Conservation (phyloP, 352 stramenopile genomes). For the Globisporangium parvum region DNA sequence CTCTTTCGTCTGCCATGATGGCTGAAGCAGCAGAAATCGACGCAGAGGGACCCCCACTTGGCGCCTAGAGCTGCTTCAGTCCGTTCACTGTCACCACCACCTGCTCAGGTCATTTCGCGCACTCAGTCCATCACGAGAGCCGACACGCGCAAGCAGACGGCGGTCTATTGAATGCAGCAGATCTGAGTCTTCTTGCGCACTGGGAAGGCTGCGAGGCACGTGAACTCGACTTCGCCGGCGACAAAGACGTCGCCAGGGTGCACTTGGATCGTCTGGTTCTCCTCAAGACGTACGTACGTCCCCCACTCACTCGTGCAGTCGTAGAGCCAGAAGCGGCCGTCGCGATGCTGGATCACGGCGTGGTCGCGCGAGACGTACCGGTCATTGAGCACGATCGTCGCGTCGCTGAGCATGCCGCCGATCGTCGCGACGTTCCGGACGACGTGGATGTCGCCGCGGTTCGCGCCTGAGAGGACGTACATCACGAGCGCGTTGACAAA, state of each 20-base stretch:
- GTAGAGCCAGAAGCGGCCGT: slow-evolving; percentile 67
- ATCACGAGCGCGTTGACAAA: slow-evolving; percentile 55
- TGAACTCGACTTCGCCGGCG: slow-evolving; percentile 72
- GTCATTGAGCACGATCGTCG: slow-evolving; percentile 70
- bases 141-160: background rate
- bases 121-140: no score
- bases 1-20: slow-evolving; percentile 6
- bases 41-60: background rate
- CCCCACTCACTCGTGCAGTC: slow-evolving; percentile 63
- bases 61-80: background rate
- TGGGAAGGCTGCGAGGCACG: slow-evolving; percentile 53
- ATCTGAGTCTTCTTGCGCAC: slow-evolving; percentile 48
- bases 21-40: background rate
- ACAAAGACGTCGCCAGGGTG: slow-evolving; percentile 65
- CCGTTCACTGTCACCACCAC: no score
- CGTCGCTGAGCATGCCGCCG: slow-evolving; percentile 41
- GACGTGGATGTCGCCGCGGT: slow-evolving; percentile 73
- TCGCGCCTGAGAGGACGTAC: slow-evolving; percentile 72
- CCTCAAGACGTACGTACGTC: slow-evolving; percentile 68
- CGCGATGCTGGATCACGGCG: slow-evolving; percentile 68
- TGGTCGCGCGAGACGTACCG: slow-evolving; percentile 48
- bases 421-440: slow-evolving; percentile 60
- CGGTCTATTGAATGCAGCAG: slow-evolving; percentile 39
- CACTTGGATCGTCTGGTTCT: slow-evolving; percentile 59
- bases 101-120: no score